phyloP scores from a whole-genome alignment of 306 rosid genomes.

The Lathyrus tuberosus region DNA sequence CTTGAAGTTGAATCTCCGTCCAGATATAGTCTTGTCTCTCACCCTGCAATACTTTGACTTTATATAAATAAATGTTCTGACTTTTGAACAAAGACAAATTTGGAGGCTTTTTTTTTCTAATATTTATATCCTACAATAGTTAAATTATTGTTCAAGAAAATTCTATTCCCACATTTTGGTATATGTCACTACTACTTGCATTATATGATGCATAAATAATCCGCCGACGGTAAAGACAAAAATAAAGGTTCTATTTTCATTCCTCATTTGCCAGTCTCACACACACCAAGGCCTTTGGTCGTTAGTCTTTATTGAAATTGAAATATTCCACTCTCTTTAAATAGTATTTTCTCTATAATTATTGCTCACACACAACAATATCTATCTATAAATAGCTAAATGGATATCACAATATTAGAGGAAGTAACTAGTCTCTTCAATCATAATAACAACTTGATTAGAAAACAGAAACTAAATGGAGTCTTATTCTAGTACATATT shows the following conservation, averaged over 20 bases:
- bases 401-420: not conserved
- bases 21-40: no score
- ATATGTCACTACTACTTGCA: not conserved
- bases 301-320: conserved; percentile 2
- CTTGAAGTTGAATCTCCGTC: no score
- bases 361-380: not conserved
- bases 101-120: no score
- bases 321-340: not conserved
- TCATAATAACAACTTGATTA: not conserved
- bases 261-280: not conserved
- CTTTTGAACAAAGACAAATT: no score
- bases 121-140: no score
- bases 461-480: conserved; percentile 37
- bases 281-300: not conserved
- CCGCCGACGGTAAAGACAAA: conserved; percentile 18
- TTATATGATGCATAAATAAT: not conserved
- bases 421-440: not conserved
- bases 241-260: not conserved
- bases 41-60: no score
- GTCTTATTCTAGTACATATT: conserved; percentile 38
- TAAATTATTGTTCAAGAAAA: no score
- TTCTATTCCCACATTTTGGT: no score
- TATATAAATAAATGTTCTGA: no score
- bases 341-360: not conserved
- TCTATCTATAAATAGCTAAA: not conserved